Base-by-base conservation (phyloP, 2,329 filamentous ascomycete species). In the Aspergillus terreus region DNA sequence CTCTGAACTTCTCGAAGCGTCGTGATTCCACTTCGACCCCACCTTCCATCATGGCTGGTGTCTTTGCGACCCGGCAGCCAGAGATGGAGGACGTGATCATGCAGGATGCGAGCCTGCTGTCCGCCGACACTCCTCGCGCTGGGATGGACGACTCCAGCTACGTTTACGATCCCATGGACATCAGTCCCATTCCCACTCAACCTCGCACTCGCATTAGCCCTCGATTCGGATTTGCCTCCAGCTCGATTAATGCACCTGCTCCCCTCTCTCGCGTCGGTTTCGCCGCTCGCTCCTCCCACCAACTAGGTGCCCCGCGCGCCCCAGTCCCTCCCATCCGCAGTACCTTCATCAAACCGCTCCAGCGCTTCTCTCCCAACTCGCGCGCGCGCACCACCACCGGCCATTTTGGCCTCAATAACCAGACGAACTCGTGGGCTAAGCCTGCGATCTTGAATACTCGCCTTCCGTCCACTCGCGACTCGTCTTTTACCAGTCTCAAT, bases 111-210 rank as follows among this genome's bases (percentile, higher is more conserved):
- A 49, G 45, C 48, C n/a, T 54, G 14, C 14, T 51, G 4, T 49
- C 55, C 36, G 4, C 50, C 1, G 44, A 54, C 21, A 36, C 42
- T 6, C n/a, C 53, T 32, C 44, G 15, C 15, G 19, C 35, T 6
- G 47, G 36, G 15, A 14, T 43, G 9, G 23, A 35, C 30, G 27
- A 30, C 7, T 30, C 27, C 27, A 47, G 52, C 41, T 19, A 27
- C 14, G 19, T 23, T 9, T 49, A 46, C 27, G 55, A 57, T 50
- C 55, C 55, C 6, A 62, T 60, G 57, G 57, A 61, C 15, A 57
- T 57, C 27, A 51, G 52, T 35, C 46, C 55, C 6, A 25, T 51
- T 25, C 27, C 44, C 32, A 42, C 50, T 15, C 35, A 14, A 9
- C 36, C 40, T 15, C 44, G 27, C 36, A 15, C 42, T 36, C 42